Percentiles rank a stretch among this genome's conserved stretches.
These are phyloP conservation scores for Saccharomyces hybrid DNA, from an alignment of 1,139 yeast species.

Conservation along the genomic window DNA sequence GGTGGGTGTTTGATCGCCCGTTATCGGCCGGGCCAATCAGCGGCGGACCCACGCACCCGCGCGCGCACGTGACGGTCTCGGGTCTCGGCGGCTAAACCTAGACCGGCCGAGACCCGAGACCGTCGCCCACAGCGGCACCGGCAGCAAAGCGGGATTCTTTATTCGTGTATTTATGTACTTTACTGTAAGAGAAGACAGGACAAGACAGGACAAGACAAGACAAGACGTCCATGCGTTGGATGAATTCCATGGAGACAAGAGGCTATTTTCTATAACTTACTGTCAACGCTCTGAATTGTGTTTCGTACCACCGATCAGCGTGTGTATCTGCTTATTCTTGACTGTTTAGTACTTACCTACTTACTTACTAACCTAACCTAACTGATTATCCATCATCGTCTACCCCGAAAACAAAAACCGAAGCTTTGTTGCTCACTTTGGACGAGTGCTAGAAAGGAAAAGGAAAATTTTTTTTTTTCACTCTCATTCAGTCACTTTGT, in stretches of 20 bases:
- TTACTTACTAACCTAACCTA: neutral
- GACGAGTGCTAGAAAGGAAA: neutral
- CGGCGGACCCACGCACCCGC: neutral
- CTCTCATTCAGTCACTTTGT: neutral
- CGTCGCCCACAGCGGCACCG: neutral
- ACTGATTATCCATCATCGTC: neutral
- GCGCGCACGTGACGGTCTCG: neutral
- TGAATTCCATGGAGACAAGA: neutral
- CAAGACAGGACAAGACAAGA: neutral
- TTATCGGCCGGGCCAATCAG: neutral
- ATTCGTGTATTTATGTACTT: neutral
- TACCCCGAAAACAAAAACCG: neutral
- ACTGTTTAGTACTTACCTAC: neutral
- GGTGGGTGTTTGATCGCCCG: neutral
- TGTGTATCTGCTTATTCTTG: neutral
- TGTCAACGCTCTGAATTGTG: neutral
- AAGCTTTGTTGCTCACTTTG: neutral
- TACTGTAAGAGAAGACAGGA: neutral
- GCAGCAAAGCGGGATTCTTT: neutral
- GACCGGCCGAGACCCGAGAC: neutral
- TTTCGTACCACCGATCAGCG: neutral
- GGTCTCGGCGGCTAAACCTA: neutral
- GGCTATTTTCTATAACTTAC: neutral
- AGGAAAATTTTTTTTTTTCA: neutral
- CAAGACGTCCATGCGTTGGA: neutral